A percentile compares a stretch with the other conserved stretches of the same genome.
phyloP scores from a whole-genome alignment of 345 rosid genomes.

The Citrus inodora region DNA sequence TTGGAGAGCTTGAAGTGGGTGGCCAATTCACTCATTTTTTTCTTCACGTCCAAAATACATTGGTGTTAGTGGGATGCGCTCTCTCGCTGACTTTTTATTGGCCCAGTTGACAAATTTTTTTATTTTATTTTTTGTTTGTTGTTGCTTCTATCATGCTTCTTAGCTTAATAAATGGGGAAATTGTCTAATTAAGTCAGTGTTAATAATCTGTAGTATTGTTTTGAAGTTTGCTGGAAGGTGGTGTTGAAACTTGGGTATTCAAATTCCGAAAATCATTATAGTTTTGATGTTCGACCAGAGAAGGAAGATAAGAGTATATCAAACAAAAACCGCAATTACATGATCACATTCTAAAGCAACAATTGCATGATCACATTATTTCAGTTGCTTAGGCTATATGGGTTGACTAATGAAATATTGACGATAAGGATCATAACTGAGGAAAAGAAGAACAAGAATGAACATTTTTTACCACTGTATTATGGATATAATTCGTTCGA shows the following conservation, averaged over 20 bases:
- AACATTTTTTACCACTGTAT: background rate
- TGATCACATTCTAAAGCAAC: background rate
- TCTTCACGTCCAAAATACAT: no score
- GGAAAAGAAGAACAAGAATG: background rate
- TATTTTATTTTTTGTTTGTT: background rate
- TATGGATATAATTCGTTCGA: background rate
- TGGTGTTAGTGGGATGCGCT: constrained; percentile 71
- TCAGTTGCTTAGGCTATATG: background rate
- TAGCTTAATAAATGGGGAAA: background rate
- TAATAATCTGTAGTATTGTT: background rate
- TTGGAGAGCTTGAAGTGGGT: no score
- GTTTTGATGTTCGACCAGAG: background rate
- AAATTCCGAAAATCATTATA: background rate
- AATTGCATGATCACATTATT: background rate
- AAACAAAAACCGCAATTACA: background rate
- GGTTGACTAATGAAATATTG: no score
- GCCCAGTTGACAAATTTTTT: constrained; percentile 39
- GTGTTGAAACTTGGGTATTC: background rate
- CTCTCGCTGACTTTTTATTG: constrained; percentile 73
- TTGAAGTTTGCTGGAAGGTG: background rate
- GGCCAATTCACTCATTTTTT: no score
- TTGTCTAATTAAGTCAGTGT: background rate
- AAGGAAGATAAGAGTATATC: background rate
- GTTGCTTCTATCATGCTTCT: background rate
- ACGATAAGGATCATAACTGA: no score